These are phyloP conservation scores for Cyanidiococcus yangmingshanensis DNA, from an alignment of 23 red algal species.

Conservation along the genomic window DNA sequence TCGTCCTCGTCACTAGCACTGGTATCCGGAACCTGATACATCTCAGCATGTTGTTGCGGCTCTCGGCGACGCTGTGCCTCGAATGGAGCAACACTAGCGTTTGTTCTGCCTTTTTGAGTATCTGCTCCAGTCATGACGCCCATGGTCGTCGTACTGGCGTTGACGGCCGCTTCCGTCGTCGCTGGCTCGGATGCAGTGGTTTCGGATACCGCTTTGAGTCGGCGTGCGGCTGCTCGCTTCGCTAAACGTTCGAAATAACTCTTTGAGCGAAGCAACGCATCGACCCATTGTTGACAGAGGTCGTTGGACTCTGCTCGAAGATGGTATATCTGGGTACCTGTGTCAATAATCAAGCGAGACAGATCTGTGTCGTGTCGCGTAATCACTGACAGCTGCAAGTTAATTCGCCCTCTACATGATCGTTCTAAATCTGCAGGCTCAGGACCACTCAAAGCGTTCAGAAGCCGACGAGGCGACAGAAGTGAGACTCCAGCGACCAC, in stretches of 20 bases:
- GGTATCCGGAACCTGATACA: neutral
- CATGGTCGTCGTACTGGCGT: neutral
- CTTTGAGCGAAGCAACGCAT: constrained; percentile 44
- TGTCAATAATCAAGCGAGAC: constrained; percentile 74
- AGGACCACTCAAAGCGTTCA: neutral
- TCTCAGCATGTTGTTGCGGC: neutral
- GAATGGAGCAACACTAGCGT: neutral
- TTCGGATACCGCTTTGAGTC: neutral
- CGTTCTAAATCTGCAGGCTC: neutral
- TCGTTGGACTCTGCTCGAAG: constrained; percentile 44
- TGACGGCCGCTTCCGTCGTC: neutral
- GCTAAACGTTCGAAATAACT: constrained; percentile 52
- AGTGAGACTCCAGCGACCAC: neutral
- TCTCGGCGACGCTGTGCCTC: neutral
- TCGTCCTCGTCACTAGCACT: neutral
- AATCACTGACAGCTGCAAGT: constrained; percentile 62
- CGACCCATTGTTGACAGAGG: constrained; percentile 75
- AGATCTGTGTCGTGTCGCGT: constrained; percentile 57
- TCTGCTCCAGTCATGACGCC: neutral
- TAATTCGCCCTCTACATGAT: constrained; percentile 45
- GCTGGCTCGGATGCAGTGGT: neutral
- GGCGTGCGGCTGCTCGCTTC: constrained; percentile 41
- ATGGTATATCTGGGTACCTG: constrained; percentile 70
- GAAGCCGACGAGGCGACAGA: neutral
- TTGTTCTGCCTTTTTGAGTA: neutral